Evolutionary conservation across 352 stramenopile species (phyloP).

Genomic region (Blastocystis sp.): DNA sequence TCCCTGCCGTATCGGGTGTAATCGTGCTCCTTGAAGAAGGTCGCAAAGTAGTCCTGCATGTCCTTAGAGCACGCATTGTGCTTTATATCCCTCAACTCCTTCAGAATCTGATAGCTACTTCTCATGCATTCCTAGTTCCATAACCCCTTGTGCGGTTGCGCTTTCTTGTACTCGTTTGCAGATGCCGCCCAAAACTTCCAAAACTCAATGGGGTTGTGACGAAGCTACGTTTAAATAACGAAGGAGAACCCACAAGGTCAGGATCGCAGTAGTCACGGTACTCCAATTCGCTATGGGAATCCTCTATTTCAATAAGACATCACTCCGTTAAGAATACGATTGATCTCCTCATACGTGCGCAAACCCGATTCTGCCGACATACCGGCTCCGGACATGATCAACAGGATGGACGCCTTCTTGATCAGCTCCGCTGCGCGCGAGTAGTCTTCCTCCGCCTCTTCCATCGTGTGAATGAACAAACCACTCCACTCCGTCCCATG

Average conservation of each 20-base stretch:
- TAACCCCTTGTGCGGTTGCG: slow-evolving; percentile 53
- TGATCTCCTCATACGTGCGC: slow-evolving; percentile 68
- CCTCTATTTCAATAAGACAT: neutral
- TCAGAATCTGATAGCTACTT: slow-evolving; percentile 55
- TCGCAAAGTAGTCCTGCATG: neutral
- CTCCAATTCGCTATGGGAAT: slow-evolving; percentile 15
- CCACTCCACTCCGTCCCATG: neutral
- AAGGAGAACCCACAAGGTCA: neutral
- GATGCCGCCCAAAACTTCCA: slow-evolving; percentile 59
- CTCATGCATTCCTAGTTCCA: neutral
- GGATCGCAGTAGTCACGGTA: slow-evolving; percentile 68
- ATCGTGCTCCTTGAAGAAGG: neutral
- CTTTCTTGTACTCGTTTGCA: slow-evolving; percentile 28
- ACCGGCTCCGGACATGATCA: slow-evolving; percentile 63
- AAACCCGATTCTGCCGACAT: slow-evolving; percentile 68
- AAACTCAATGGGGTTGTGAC: slow-evolving; percentile 44
- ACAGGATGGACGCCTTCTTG: slow-evolving; percentile 39
- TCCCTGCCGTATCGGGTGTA: neutral
- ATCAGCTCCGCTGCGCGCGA: slow-evolving; percentile 2
- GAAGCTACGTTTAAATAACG: slow-evolving; percentile 28
- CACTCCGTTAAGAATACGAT: slow-evolving; percentile 18
- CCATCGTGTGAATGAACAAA: neutral
- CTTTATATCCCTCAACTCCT: slow-evolving; percentile 58
- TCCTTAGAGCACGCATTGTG: neutral
- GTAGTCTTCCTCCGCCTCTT: neutral